Percentiles rank a stretch among this genome's conserved stretches.
Conservation (phyloP, 2,329 filamentous ascomycete genomes). For the Botrytis paeoniae region DNA sequence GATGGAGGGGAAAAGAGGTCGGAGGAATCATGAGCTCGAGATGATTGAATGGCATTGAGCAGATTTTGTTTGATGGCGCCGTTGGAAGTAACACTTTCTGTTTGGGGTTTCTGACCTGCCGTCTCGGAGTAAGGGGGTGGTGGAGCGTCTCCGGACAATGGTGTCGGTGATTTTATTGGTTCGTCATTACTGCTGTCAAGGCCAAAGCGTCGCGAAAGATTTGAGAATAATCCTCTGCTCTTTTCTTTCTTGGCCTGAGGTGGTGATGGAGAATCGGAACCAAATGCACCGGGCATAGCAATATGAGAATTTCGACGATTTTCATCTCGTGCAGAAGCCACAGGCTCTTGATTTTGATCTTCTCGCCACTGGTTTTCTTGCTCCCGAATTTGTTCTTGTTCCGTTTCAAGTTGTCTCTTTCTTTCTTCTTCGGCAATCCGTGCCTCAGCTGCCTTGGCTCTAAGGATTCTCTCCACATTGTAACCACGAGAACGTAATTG, state of each 20-base stretch:
- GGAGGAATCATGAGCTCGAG: conserved; percentile 71
- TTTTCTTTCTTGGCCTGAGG: conserved; percentile 44
- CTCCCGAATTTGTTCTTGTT: conserved; percentile 65
- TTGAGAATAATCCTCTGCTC: conserved; percentile 58
- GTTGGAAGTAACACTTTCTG: conserved; percentile 54
- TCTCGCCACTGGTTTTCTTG: conserved; percentile 48
- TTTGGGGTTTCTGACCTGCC: conserved; percentile 22
- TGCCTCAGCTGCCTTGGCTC: conserved; percentile 82
- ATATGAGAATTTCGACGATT: conserved; percentile 42
- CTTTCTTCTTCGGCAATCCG: conserved; percentile 81
- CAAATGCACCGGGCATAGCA: conserved; percentile 73
- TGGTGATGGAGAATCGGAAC: conserved; percentile 54
- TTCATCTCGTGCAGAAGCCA: conserved; percentile 25
- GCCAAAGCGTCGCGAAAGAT: conserved; percentile 64
- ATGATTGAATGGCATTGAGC: conserved; percentile 73
- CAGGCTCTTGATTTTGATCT: conserved; percentile 30
- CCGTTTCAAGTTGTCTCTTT: conserved; percentile 69
- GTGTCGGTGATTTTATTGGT: neutral
- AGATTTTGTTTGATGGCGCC: conserved; percentile 66
- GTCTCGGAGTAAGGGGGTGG: conserved; percentile 34
- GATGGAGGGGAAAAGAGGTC: conserved; percentile 70
- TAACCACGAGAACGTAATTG: conserved; percentile 85
- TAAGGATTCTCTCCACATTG: conserved; percentile 92
- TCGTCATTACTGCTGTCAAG: conserved; percentile 48
- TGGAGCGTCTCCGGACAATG: conserved; percentile 25